Conservation (phyloP, 805 yeast species). For the Candida wancherniae region DNA sequence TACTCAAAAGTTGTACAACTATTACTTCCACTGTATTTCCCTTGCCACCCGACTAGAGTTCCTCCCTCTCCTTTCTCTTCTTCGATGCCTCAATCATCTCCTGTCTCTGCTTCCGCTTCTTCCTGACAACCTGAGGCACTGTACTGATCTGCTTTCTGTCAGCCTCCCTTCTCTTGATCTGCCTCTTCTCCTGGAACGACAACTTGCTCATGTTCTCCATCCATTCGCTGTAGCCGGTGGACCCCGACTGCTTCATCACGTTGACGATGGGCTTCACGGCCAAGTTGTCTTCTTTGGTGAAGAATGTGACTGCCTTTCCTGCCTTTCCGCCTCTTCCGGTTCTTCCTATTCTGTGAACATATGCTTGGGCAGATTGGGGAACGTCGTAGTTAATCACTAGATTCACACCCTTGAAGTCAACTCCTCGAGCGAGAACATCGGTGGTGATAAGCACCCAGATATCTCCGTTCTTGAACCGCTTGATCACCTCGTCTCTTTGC, state of each 20-base stretch:
- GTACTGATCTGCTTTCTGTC: constrained; percentile 78
- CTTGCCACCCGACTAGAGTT: constrained; percentile 1
- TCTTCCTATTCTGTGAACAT: constrained; percentile 97
- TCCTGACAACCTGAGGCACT: constrained; percentile 64
- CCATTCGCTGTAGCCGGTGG: constrained; percentile 71
- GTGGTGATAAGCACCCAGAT: constrained; percentile 96
- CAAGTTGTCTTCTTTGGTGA: constrained; percentile 80
- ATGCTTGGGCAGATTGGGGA: constrained; percentile 88
- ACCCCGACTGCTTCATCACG: constrained; percentile 93
- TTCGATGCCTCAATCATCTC: constrained; percentile 79
- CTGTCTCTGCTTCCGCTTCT: constrained; percentile 55
- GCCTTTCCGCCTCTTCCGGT: constrained; percentile 91
- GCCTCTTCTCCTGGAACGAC: constrained; percentile 56
- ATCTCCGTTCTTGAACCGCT: constrained; percentile 82
- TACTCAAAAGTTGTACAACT: too few species aligned
- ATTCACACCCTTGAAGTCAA: constrained; percentile 94
- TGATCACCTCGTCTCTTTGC: constrained; percentile 82
- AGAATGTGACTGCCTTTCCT: constrained; percentile 88
- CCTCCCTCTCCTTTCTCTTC: constrained; percentile 41
- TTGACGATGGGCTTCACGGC: constrained; percentile 80
- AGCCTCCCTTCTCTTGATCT: constrained; percentile 51
- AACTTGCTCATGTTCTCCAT: constrained; percentile 68
- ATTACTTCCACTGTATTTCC: neutral
- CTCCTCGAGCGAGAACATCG: constrained; percentile 94
- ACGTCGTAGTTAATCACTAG: constrained; percentile 94